These are phyloP conservation scores for Arthrobotrys pseudoclavata DNA, from an alignment of 2,329 filamentous ascomycete genomes.

Conservation along the genomic window DNA sequence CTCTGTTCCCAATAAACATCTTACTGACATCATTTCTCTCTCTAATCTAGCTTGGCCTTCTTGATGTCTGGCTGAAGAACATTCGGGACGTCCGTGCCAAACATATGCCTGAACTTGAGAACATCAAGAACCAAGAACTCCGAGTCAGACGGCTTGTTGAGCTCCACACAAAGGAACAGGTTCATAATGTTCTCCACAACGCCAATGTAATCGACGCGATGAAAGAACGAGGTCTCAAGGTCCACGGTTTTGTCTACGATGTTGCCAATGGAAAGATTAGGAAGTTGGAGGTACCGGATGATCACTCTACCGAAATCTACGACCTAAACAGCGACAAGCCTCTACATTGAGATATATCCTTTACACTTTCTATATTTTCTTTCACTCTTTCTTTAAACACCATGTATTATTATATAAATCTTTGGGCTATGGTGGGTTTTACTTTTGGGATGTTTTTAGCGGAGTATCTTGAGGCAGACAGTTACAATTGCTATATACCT, in stretches of 20 bases:
- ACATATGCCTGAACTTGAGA: conserved; percentile 78
- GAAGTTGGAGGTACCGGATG: conserved; percentile 66
- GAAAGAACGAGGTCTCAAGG: conserved; percentile 76
- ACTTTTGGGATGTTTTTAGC: conserved; percentile 44
- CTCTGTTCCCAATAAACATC: neutral
- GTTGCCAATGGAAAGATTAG: conserved; percentile 69
- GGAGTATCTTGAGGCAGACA: conserved; percentile 33
- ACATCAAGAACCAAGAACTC: conserved; percentile 72
- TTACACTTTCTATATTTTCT: conserved; percentile 5
- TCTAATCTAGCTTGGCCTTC: conserved; percentile 68
- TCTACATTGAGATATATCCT: conserved; percentile 2
- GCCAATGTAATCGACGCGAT: conserved; percentile 78
- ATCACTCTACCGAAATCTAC: conserved; percentile 49
- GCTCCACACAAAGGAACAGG: conserved; percentile 79
- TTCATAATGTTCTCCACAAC: conserved; percentile 78
- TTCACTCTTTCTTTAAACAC: conserved; percentile 20
- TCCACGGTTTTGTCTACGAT: conserved; percentile 85
- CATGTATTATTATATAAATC: conserved; percentile 30
- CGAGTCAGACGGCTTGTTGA: conserved; percentile 77
- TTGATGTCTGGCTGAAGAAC: conserved; percentile 75
- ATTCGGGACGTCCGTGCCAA: conserved; percentile 68
- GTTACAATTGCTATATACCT: conserved; percentile 6
- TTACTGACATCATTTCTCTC: conserved; percentile 21
- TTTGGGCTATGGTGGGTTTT: conserved; percentile 26
- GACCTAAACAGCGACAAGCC: conserved; percentile 20